Evolutionary conservation across 129 eudicot species (phyloP).

Genomic region (Oenanthe sinensis): DNA sequence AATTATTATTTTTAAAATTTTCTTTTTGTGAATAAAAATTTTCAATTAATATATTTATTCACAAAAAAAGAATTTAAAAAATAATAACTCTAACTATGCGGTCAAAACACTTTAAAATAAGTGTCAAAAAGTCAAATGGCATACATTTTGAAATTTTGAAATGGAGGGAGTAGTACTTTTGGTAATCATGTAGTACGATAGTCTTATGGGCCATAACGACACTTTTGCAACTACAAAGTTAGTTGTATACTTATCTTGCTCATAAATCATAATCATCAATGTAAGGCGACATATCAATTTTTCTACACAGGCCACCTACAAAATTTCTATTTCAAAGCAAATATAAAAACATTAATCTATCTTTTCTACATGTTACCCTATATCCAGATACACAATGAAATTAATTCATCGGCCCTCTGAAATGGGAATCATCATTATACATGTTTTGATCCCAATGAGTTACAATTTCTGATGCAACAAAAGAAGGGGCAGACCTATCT

Average conservation of each 20-base stretch:
- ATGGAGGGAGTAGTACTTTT: background rate
- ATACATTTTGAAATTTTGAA: too few relatives aligned
- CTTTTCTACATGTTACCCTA: background rate
- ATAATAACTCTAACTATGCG: too few relatives aligned
- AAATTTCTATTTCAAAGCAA: slow-evolving; percentile 5
- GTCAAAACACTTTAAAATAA: too few relatives aligned
- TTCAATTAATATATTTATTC: too few relatives aligned
- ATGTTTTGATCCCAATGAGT: slow-evolving; percentile 6
- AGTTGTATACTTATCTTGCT: background rate
- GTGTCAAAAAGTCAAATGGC: too few relatives aligned
- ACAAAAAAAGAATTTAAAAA: too few relatives aligned
- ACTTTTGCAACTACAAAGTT: background rate
- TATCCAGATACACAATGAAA: background rate
- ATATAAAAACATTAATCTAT: background rate
- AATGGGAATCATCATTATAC: slow-evolving; percentile 1
- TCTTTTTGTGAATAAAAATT: too few relatives aligned
- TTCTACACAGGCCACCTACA: background rate
- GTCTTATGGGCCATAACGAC: background rate
- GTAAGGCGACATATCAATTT: background rate
- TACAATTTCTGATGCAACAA: background rate
- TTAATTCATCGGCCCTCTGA: slow-evolving; percentile 4
- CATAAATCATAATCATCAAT: background rate
- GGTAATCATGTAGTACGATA: background rate
- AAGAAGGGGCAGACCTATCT: slow-evolving; percentile 11
- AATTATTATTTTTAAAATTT: too few relatives aligned